phyloP scores from a whole-genome alignment of 2,329 filamentous ascomycete species.

The Hypoxylon sp. region DNA sequence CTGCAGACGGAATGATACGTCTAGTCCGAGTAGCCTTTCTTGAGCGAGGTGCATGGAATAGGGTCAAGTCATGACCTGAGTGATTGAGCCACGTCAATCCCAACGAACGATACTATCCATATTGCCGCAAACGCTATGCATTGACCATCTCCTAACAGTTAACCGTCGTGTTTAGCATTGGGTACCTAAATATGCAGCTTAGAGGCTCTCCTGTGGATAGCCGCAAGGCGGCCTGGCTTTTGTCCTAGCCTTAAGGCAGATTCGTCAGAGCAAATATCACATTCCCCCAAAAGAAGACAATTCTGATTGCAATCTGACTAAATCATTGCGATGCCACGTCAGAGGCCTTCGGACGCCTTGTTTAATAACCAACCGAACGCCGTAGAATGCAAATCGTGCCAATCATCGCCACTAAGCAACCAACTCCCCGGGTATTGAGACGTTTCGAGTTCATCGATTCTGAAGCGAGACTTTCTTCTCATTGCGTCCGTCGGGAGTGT shows the following conservation, averaged over 20 bases:
- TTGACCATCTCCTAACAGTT: slow-evolving; percentile 1
- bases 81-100: slow-evolving; percentile 1
- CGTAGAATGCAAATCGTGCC: slow-evolving; percentile 50
- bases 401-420: slow-evolving; percentile 21
- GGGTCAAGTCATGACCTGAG: background rate
- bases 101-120: background rate
- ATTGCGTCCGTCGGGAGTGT: slow-evolving; percentile 74
- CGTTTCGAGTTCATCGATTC: slow-evolving; percentile 42
- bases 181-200: background rate
- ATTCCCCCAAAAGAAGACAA: slow-evolving; percentile 16
- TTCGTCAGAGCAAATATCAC: slow-evolving; percentile 12
- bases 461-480: slow-evolving; percentile 70
- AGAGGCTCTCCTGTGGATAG: slow-evolving; percentile 16
- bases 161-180: background rate
- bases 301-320: slow-evolving; percentile 28
- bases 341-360: slow-evolving; percentile 33
- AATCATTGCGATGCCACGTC: slow-evolving; percentile 21
- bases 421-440: slow-evolving; percentile 12
- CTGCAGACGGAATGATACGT: background rate
- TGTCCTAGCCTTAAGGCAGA: slow-evolving; percentile 14
- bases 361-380: slow-evolving; percentile 51
- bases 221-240: slow-evolving; percentile 13
- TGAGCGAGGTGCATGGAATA: background rate
- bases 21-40: background rate
- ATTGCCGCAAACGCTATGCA: background rate